Evolutionary conservation across 345 rosid species (phyloP).

Genomic region (Citropsis articulata): DNA sequence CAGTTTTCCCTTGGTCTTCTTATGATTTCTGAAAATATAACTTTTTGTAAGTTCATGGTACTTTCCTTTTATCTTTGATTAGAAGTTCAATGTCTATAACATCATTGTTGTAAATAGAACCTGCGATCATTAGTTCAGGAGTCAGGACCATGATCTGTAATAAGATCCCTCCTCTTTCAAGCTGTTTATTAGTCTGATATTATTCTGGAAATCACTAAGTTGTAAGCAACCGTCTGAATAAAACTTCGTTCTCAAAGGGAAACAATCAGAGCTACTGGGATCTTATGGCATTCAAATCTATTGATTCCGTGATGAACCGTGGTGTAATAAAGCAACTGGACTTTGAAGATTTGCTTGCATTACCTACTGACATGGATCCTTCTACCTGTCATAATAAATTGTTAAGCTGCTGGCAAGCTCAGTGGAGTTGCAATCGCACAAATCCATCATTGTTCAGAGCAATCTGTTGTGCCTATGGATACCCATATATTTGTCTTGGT

Average conservation of each 20-base stretch:
- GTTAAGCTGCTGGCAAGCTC: conserved; percentile 59
- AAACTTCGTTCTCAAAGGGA: conserved; percentile 37
- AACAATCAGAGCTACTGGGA: conserved; percentile 49
- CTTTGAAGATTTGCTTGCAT: conserved; percentile 71
- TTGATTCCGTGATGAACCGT: conserved; percentile 51
- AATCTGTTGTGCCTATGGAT: conserved; percentile 76
- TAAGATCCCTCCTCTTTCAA: neutral
- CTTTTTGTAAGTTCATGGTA: neutral
- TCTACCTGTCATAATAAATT: conserved; percentile 57
- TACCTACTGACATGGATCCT: conserved; percentile 79
- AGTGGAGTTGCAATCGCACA: conserved; percentile 28
- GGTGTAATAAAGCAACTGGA: conserved; percentile 78
- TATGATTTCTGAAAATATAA: neutral
- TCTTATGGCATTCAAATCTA: conserved; percentile 59
- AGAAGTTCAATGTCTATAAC: neutral
- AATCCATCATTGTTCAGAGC: conserved; percentile 66
- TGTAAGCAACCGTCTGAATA: neutral
- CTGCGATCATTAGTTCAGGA: neutral
- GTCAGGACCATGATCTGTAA: neutral
- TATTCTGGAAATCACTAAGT: neutral
- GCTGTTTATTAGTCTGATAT: neutral
- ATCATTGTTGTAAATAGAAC: neutral
- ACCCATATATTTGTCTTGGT: conserved; percentile 77
- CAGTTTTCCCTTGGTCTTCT: neutral
- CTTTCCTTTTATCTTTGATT: neutral